These are phyloP conservation scores for Porodaedalea pini DNA, from an alignment of 1,284 basidiomycete species.

Conservation along the genomic window DNA sequence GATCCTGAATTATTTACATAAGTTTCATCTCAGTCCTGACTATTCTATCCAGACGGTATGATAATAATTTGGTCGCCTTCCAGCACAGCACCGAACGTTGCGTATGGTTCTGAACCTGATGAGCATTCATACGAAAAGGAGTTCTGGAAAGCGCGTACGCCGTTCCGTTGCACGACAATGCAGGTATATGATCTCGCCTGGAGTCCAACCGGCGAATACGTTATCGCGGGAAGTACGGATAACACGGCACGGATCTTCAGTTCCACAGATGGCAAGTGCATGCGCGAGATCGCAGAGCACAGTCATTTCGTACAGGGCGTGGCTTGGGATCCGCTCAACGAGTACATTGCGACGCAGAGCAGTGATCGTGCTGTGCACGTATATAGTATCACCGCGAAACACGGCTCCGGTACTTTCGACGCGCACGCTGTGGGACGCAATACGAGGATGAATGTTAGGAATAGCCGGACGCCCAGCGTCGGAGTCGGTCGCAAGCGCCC, in stretches of 20 bases:
- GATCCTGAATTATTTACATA: constrained; percentile 12
- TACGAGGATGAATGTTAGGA: constrained; percentile 63
- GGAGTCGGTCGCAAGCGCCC: constrained; percentile 46
- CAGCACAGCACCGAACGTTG: constrained; percentile 62
- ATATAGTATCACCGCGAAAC: constrained; percentile 74
- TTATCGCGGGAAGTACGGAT: constrained; percentile 94
- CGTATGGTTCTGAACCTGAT: constrained; percentile 79
- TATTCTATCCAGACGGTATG: constrained; percentile 74
- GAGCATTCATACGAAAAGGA: constrained; percentile 91
- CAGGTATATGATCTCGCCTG: constrained; percentile 98
- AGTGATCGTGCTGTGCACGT: constrained; percentile 91
- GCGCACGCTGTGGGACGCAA: constrained; percentile 84
- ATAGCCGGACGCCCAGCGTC: constrained; percentile 62
- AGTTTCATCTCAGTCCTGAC: constrained; percentile 22
- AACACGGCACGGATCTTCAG: constrained; percentile 89
- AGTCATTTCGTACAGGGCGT: constrained; percentile 95
- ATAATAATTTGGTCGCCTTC: constrained; percentile 93
- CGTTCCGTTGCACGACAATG: constrained; percentile 84
- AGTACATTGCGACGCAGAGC: constrained; percentile 93
- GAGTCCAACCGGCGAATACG: constrained; percentile 92
- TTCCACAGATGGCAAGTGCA: constrained; percentile 77
- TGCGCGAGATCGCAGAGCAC: constrained; percentile 86
- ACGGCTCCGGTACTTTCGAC: constrained; percentile 63
- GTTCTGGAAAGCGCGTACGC: constrained; percentile 89
- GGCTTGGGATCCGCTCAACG: constrained; percentile 93